Evolutionary conservation across 1,139 yeast genomes (phyloP).

Genomic region (Candida frijolesensis): DNA sequence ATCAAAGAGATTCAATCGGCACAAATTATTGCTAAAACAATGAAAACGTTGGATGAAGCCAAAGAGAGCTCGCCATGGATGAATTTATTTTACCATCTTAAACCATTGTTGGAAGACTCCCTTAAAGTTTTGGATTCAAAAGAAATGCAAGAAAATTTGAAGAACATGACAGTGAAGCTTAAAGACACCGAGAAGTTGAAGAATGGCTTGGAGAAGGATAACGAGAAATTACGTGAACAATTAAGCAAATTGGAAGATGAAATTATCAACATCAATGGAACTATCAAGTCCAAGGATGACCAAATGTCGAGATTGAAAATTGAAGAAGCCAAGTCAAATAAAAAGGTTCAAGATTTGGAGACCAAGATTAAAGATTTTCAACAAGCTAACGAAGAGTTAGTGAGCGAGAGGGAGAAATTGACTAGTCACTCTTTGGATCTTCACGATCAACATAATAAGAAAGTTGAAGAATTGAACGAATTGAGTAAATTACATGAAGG

Average conservation of each 20-base stretch:
- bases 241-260: slow-evolving; percentile 54
- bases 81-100: slow-evolving; percentile 66
- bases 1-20: slow-evolving; percentile 72
- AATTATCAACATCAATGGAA: slow-evolving; percentile 27
- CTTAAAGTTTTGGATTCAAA: slow-evolving; percentile 57
- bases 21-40: slow-evolving; percentile 64
- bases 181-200: slow-evolving; percentile 47
- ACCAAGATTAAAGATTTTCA: slow-evolving; percentile 18
- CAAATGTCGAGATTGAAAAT: slow-evolving; percentile 25
- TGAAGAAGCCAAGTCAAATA: slow-evolving; percentile 26
- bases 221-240: slow-evolving; percentile 44
- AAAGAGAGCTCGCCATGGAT: slow-evolving; percentile 75
- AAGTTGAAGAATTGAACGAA: slow-evolving; percentile 18
- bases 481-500: slow-evolving; percentile 21
- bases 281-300: slow-evolving; percentile 30
- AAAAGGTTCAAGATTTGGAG: slow-evolving; percentile 22
- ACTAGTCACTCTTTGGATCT: slow-evolving; percentile 17
- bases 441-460: slow-evolving; percentile 31
- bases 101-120: slow-evolving; percentile 76
- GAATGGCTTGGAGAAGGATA: slow-evolving; percentile 48
- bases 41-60: slow-evolving; percentile 55
- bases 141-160: slow-evolving; percentile 53
- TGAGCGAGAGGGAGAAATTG: slow-evolving; percentile 21
- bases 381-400: slow-evolving; percentile 19
- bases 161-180: slow-evolving; percentile 36